A percentile compares a stretch with the other conserved stretches of the same genome.
Conservation (phyloP, 1,284 basidiomycete species). For the Pseudozyma flocculosa region DNA sequence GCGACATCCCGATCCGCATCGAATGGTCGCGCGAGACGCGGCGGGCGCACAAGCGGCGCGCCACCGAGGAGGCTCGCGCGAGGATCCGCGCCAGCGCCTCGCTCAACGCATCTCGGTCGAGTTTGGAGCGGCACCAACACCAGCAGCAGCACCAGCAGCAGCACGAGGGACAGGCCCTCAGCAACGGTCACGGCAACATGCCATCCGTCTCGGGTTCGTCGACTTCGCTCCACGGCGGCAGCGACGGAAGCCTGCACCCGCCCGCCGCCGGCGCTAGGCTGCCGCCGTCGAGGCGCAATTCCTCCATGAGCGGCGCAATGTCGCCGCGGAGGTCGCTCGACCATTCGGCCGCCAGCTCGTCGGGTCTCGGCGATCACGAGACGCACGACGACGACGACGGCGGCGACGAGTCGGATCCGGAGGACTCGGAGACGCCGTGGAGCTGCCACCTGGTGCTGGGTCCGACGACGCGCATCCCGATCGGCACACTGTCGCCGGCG, state of each 20-base stretch:
- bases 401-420: slow-evolving; percentile 68
- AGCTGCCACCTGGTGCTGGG: slow-evolving; percentile 66
- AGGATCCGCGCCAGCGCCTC: slow-evolving; percentile 17
- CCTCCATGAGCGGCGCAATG: slow-evolving; percentile 15
- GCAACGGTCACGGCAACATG: too few relatives aligned
- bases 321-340: slow-evolving; percentile 26
- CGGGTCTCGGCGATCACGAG: slow-evolving; percentile 11
- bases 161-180: background rate
- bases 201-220: background rate
- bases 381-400: slow-evolving; percentile 11
- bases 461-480: slow-evolving; percentile 47
- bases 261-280: background rate
- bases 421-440: slow-evolving; percentile 95
- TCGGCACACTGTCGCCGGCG: slow-evolving; percentile 71
- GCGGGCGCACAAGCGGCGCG: slow-evolving; percentile 2
- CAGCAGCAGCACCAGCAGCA: background rate
- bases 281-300: slow-evolving; percentile 15
- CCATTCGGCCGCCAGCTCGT: slow-evolving; percentile 23
- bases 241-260: background rate
- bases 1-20: slow-evolving; percentile 41
- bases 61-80: slow-evolving; percentile 17
- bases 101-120: slow-evolving; percentile 22
- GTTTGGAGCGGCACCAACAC: slow-evolving; percentile 9
- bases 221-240: background rate
- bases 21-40: slow-evolving; percentile 50